A percentile compares a stretch with the other conserved stretches of the same genome.
Evolutionary conservation across 1,284 basidiomycete species (phyloP).

Genomic region (Dichomitus squalens): DNA sequence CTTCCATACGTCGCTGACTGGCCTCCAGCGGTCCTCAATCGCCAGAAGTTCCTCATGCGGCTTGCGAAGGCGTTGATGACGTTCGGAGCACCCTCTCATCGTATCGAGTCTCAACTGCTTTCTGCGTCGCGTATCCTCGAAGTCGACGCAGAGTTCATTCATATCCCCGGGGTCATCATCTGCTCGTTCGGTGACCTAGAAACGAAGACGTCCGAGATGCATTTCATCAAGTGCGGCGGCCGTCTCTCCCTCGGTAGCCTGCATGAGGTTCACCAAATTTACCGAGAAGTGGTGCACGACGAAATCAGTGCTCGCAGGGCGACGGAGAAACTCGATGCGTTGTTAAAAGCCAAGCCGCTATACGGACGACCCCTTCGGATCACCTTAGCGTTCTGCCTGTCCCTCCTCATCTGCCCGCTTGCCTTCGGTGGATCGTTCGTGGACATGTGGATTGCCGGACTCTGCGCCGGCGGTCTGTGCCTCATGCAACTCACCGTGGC

Average conservation of each 20-base stretch:
- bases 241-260: slow-evolving; percentile 76
- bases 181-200: slow-evolving; percentile 82
- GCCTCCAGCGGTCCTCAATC: slow-evolving; percentile 49
- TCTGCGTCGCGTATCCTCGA: slow-evolving; percentile 83
- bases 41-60: slow-evolving; percentile 65
- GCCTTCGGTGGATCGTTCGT: slow-evolving; percentile 85
- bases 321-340: slow-evolving; percentile 47
- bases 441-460: slow-evolving; percentile 81
- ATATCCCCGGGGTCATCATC: slow-evolving; percentile 81
- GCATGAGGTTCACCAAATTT: slow-evolving; percentile 76
- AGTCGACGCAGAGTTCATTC: slow-evolving; percentile 81
- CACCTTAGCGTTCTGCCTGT: slow-evolving; percentile 68
- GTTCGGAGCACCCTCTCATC: slow-evolving; percentile 73
- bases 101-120: slow-evolving; percentile 67
- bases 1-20: slow-evolving; percentile 24
- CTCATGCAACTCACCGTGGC: slow-evolving; percentile 74
- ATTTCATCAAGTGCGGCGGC: slow-evolving; percentile 79
- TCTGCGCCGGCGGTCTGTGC: slow-evolving; percentile 64
- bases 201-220: slow-evolving; percentile 77
- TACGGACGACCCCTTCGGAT: slow-evolving; percentile 66
- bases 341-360: slow-evolving; percentile 56
- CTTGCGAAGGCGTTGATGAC: slow-evolving; percentile 68
- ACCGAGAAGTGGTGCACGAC: slow-evolving; percentile 81
- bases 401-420: slow-evolving; percentile 76
- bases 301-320: slow-evolving; percentile 80